Base-by-base conservation (phyloP, 2,329 filamentous ascomycete species). In the Simplicillium aogashimaense region DNA sequence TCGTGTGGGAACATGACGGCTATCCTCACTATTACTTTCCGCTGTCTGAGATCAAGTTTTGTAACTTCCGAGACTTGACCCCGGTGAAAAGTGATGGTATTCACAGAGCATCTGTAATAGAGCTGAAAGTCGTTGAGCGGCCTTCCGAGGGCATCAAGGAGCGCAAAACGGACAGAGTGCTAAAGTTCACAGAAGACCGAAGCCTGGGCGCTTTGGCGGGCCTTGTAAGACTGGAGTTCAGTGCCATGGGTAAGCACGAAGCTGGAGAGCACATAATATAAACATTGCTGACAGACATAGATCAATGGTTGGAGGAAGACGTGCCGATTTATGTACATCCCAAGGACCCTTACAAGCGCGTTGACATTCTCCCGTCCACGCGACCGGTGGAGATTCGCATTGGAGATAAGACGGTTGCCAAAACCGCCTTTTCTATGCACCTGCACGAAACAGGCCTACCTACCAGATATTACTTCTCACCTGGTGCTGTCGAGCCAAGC, bases 311-410 rank as follows among this genome's bases (percentile, higher is more conserved):
- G 2, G 76, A 80, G 50, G 78, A 82, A 57, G 75, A 80, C 38
- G 60, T 63, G 1, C 70, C 67, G 1, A 71, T 82, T 40, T 70
- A 69, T 48, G 66, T 75, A 3, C 80, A 84, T 43, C 78, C 79
- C 1, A 82, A 81, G 46, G 78, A 83, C 40, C 80, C 79, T 0
- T 82, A 74, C 59, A 80, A 79, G 47, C 69, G 80, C 11, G 62
- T 84, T 44, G 78, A 83, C 41, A 70, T 78, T 18, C 55, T 83
- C 5, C 61, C 63, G 2, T 81, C 76, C 0, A 61, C 65, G 2
- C 70, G 79, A 1, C 56, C 56, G 1, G 54, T 83, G 29, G 62
- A 69, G 10, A 62, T 83, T 30, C 61, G 62, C 16, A 47, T 74
- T 4, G 54, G 60, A 7, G 74, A 73, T 2, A 53, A 52, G 2